phyloP scores from a whole-genome alignment of 371 early-diverging fungal species.

The Coemansia sp. region DNA sequence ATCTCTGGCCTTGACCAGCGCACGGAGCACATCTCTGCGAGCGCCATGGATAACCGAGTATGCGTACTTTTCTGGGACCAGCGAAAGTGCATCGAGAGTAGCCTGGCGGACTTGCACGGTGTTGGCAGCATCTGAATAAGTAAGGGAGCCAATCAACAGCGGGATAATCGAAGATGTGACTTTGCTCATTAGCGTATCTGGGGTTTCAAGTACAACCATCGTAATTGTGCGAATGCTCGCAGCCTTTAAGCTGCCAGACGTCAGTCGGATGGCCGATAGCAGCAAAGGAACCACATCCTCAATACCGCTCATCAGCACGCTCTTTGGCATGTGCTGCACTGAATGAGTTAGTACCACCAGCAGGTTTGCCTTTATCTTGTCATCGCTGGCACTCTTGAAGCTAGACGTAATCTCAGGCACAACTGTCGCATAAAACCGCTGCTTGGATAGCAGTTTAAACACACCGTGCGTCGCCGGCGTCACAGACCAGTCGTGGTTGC shows the following conservation, averaged over 20 bases:
- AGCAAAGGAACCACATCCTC: slow-evolving; percentile 73
- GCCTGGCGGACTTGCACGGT: slow-evolving; percentile 68
- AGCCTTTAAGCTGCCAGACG: slow-evolving; percentile 64
- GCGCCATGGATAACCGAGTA: slow-evolving; percentile 63
- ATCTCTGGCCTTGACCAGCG: slow-evolving; percentile 67
- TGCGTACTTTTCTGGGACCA: slow-evolving; percentile 63
- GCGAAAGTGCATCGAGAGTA: slow-evolving; percentile 68
- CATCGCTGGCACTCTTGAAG: slow-evolving; percentile 56
- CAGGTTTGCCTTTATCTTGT: slow-evolving; percentile 55
- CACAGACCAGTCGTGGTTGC: slow-evolving; percentile 65
- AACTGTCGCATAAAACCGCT: slow-evolving; percentile 74
- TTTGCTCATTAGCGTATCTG: slow-evolving; percentile 29
- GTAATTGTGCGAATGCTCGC: slow-evolving; percentile 75
- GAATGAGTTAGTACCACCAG: slow-evolving; percentile 80
- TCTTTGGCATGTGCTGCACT: slow-evolving; percentile 76
- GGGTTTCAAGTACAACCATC: slow-evolving; percentile 55
- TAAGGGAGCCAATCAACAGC: slow-evolving; percentile 56
- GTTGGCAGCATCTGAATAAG: slow-evolving; percentile 53
- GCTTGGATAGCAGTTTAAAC: slow-evolving; percentile 72
- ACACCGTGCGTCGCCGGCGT: slow-evolving; percentile 68
- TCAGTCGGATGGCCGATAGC: slow-evolving; percentile 64
- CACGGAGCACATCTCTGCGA: slow-evolving; percentile 60
- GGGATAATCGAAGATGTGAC: slow-evolving; percentile 64
- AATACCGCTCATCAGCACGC: slow-evolving; percentile 73
- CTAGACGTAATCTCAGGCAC: slow-evolving; percentile 69